phyloP scores from a whole-genome alignment of 495 filamentous ascomycete genomes.

The Penicillium mononematosum region DNA sequence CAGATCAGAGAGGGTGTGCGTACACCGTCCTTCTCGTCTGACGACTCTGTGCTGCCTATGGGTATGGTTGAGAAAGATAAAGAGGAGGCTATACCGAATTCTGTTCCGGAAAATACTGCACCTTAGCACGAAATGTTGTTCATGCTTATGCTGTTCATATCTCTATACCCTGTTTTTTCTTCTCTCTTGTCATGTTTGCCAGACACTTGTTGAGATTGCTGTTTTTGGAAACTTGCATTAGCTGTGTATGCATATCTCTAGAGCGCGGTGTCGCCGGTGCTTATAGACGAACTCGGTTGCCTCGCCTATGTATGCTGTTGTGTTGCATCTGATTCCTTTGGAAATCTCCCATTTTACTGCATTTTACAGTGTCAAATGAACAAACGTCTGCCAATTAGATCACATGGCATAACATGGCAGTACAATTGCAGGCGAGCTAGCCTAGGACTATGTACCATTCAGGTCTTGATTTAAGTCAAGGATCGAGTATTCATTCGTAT shows the following conservation, averaged over 20 bases:
- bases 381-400: background rate
- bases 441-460: background rate
- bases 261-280: background rate
- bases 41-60: conserved; percentile 34
- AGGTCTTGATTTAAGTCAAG: conserved; percentile 1
- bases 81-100: conserved; percentile 23
- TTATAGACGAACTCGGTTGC: background rate
- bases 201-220: background rate
- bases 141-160: conserved; percentile 7
- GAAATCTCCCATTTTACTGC: background rate
- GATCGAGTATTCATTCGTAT: conserved; percentile 21
- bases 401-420: background rate
- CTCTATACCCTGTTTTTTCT: conserved; percentile 11
- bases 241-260: conserved; percentile 7
- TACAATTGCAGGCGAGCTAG: background rate
- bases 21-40: conserved; percentile 40
- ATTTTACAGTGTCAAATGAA: background rate
- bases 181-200: background rate
- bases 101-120: conserved; percentile 19
- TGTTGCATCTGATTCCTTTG: background rate
- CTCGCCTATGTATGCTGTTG: background rate
- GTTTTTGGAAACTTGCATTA: conserved; percentile 2
- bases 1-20: conserved; percentile 43
- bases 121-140: conserved; percentile 2
- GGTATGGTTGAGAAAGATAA: conserved; percentile 28